Base-by-base conservation (phyloP, 129 eudicot species). In the Cynara cardunculus region DNA sequence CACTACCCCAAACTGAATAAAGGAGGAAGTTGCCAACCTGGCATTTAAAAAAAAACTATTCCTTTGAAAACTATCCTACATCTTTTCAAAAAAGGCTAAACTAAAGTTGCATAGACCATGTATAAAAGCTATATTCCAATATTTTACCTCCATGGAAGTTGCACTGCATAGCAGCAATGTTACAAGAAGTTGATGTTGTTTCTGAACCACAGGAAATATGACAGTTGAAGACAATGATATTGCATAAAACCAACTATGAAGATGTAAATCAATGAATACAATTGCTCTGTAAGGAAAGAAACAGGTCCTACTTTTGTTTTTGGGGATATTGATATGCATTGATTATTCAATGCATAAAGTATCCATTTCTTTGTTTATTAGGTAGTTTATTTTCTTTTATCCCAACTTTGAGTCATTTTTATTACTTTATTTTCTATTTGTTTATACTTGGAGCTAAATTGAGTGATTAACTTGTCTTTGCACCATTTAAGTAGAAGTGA, bases 91-190 rank as follows among this genome's bases (percentile, higher is more conserved):
- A 71, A 56, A 8, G 65, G 65, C 24, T 56, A 56, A 8, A 27
- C 25, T 24, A 73, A 21, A 73, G 27, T 19, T 9, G 11, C 30
- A 41, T 0, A 62, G 28, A 31, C 24, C 65, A 19, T 56, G 65
- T 56, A 56, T 56, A 56, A 56, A 64, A 22, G 14, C 14, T 64
- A 24, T 64, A 26, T 61, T 19, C 27, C 28, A 5, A 71, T 77
- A 64, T 22, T 21, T 82, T 84, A 94, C 99, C 99, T 95, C 99
- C 99, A 95, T 95, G 68, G 99, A 79, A 73, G 88, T 94, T 59
- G 99, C 99, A 95, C 92, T 95, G 81, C 99, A 95, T 70, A 95
- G 88, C 75, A 95, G 99, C 90, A 95, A 83, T 18, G 99, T 95
- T 85, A 95, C 99, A 27, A 95, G 97, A 76, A 95, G 97, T 79